These are phyloP conservation scores for Roridomyces roridus DNA, from an alignment of 768 basidiomycete species.

Conservation along the genomic window DNA sequence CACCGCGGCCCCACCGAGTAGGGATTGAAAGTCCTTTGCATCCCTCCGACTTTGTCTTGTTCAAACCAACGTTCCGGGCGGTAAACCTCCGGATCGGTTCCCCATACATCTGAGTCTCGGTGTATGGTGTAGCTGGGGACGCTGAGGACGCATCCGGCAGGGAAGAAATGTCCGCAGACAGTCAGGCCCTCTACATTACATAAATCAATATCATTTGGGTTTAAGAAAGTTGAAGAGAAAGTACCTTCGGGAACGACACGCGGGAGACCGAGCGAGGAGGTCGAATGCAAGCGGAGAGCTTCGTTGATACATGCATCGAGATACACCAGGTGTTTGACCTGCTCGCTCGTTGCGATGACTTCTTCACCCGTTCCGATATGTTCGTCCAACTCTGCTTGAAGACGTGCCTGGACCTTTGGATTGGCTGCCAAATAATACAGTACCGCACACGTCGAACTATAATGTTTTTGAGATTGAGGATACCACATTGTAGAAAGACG, in stretches of 20 bases:
- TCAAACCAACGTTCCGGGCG: conserved; percentile 90
- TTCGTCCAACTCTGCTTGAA: conserved; percentile 59
- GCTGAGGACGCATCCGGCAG: conserved; percentile 76
- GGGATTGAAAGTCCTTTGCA: conserved; percentile 83
- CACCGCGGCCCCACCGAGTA: conserved; percentile 81
- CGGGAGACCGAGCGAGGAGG: conserved; percentile 84
- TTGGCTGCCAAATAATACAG: conserved; percentile 68
- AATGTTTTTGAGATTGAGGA: not conserved
- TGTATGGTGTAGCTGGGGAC: conserved; percentile 89
- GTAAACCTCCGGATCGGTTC: conserved; percentile 74
- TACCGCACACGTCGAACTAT: conserved; percentile 88
- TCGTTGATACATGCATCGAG: conserved; percentile 91
- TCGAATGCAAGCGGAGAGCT: conserved; percentile 83
- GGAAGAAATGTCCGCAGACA: conserved; percentile 63
- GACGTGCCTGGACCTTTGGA: conserved; percentile 55
- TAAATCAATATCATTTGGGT: too few species aligned
- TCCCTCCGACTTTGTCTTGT: conserved; percentile 54
- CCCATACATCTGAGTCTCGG: conserved; percentile 76
- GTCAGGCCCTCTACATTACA: conserved; percentile 76
- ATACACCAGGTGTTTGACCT: conserved; percentile 78
- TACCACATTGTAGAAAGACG: conserved; percentile 27
- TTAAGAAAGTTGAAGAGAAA: conserved; percentile 66
- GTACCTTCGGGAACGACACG: conserved; percentile 73
- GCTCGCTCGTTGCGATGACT: conserved; percentile 63
- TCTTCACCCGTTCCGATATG: conserved; percentile 59